Evolutionary conservation across 192 early-diverging fungal genomes (phyloP), one percentile per base, ranked within the genome.

Genomic region (Dispira parvispora): DNA sequence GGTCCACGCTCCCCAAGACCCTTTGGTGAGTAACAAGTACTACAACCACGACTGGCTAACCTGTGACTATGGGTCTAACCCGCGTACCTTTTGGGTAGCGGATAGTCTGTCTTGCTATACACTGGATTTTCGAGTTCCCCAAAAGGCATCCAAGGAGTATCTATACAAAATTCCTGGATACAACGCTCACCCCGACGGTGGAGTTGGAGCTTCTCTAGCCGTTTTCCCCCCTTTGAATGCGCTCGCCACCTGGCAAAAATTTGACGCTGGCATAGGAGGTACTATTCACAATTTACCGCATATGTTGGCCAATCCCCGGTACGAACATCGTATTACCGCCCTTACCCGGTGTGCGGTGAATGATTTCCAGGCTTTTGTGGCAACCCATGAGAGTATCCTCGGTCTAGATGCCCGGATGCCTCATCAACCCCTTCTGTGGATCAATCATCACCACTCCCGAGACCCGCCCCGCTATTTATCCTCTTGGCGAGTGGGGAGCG

Each of bases 331-430:
- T 11, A 43, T 61, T 20, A 61, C 58, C 20, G 58, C 58, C 12
- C n/a, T 61, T n/a, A 61, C 58, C 25, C 58, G 43, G 43, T 61
- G 58, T 25, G 38, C 58, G 43, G 58, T 61, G 11, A 61, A 61
- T 42, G 26, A 25, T 16, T 61, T 44, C 58, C 32, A 61, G 42
- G 58, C 42, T 18, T 61, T 61, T 25, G 8, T 61, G 14, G 58
- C 58, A 38, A 61, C 58, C 42, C 58, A 61, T 25, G 38, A 44
- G 11, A 61, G 58, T 44, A 32, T 61, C 32, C 23, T 61, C 13
- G 58, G 43, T n/a, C 16, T 61, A 14, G 58, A 61, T 14, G 43
- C 38, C 12, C 58, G 58, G 14, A 20, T 20, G 43, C 58, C 58
- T 11, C 28, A 61, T 5, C 28, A 8, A 10, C 58, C 58, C n/a